These are phyloP conservation scores for Pythium biforme DNA, from an alignment of 352 stramenopile species.

Conservation along the genomic window DNA sequence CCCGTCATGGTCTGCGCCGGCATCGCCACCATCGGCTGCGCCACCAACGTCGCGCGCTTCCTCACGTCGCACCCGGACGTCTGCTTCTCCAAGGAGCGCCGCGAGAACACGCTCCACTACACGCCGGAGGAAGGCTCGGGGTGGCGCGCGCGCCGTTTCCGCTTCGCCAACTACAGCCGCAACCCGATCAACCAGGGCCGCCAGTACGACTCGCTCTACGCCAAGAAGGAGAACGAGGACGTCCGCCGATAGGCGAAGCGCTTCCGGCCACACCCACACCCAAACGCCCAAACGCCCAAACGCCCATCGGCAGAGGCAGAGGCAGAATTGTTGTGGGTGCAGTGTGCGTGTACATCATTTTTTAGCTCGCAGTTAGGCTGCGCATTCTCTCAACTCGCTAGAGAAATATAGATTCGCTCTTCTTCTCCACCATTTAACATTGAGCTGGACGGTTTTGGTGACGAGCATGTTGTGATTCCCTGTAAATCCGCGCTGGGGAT, in stretches of 20 bases:
- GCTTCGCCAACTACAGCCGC: constrained; percentile 51
- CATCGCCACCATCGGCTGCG: constrained; percentile 1
- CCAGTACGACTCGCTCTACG: constrained; percentile 8
- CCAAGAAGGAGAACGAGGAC: constrained; percentile 8
- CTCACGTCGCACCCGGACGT: constrained; percentile 39
- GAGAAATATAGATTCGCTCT: too few species aligned
- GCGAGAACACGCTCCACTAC: constrained; percentile 42
- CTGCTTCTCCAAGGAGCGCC: constrained; percentile 56
- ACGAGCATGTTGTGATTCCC: too few species aligned
- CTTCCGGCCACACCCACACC: too few species aligned
- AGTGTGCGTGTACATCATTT: too few species aligned
- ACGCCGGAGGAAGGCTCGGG: constrained; percentile 35
- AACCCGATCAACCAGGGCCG: constrained; percentile 60
- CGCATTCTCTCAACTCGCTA: too few species aligned
- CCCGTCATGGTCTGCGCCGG: constrained; percentile 6
- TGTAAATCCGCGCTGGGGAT: too few species aligned
- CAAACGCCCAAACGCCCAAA: too few species aligned
- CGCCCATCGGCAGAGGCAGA: too few species aligned
- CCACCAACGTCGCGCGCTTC: constrained; percentile 2
- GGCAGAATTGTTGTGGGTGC: too few species aligned
- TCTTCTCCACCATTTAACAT: too few species aligned
- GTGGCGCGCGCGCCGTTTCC: constrained; percentile 59
- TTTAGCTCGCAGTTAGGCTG: too few species aligned
- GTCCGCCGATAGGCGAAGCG: constrained; percentile 6
- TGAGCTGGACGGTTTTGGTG: too few species aligned